Base-by-base conservation (phyloP, 768 basidiomycete genomes). In the Suillus discolor region DNA sequence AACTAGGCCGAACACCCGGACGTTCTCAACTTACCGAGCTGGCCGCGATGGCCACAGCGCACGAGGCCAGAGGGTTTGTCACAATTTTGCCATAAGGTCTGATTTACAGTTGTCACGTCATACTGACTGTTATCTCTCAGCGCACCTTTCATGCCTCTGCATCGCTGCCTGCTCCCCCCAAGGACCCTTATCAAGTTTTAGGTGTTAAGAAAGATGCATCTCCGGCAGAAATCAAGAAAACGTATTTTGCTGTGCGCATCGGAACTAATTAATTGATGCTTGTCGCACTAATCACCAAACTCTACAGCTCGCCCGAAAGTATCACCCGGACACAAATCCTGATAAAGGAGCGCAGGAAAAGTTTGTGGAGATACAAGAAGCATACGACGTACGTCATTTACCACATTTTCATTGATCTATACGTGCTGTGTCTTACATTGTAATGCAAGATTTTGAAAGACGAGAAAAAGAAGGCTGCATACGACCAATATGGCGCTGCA, bases 251-350 rank as follows among this genome's bases (percentile, higher is more conserved):
- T 74, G 97, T 97, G 76, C 72, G 93, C 57, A 16, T 39, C 55
- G 47, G 18, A 44, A 77, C 18, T 59, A 49, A 69, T 67, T 71
- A 67, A 64, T 47, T n/a, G 51, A 39, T 61, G 38, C 31, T 66
- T 57, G 61, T 7, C 39, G 69, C 64, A 63, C 71, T 71, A 62
- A 67, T 64, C 66, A 63, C 42, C 68, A 42, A n/a, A 38, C 62
- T 53, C 16, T 51, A 28, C 41, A 97, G 97, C 90, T 99, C 69
- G 97, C 97, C 20, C 92, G 97, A 67, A 97, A 99, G 82, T 97
- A 92, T 73, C 97, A 99, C 77, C 97, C 97, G 0, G 97, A 99
- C 74, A 96, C 96, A 15, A 99, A 96, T 79, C 92, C 94, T 49
- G 94, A 97, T 79, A 92, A 94, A 72, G 84, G 83, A 57, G 94